A percentile compares a stretch with the other conserved stretches of the same genome.
phyloP scores from a whole-genome alignment of 108 stramenopile species.

The Nitzschia palea region DNA sequence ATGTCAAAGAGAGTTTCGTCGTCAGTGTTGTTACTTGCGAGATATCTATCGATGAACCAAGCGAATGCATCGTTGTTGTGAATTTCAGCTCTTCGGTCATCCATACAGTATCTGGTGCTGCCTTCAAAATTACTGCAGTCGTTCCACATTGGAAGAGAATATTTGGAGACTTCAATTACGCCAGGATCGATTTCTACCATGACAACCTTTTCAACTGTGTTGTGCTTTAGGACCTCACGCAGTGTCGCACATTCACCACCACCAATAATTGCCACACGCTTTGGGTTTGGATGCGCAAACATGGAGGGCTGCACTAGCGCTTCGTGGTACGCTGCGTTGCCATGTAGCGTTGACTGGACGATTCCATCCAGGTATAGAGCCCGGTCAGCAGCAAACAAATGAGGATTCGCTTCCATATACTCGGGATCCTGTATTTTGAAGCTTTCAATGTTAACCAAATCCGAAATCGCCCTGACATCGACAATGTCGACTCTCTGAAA shows the following conservation, averaged over 20 bases:
- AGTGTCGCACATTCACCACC: constrained; percentile 79
- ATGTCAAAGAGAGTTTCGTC: constrained; percentile 54
- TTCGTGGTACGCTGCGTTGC: constrained; percentile 82
- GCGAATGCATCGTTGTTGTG: constrained; percentile 52
- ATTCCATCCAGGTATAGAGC: constrained; percentile 69
- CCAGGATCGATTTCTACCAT: constrained; percentile 91
- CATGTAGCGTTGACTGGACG: constrained; percentile 48
- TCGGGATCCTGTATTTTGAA: constrained; percentile 1
- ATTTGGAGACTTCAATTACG: constrained; percentile 62
- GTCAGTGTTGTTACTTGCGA: background rate
- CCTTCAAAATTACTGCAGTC: constrained; percentile 64
- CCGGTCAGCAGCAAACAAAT: constrained; percentile 54
- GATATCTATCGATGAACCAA: constrained; percentile 54
- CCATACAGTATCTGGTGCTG: constrained; percentile 53
- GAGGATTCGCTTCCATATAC: constrained; percentile 13
- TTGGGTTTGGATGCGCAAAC: constrained; percentile 72
- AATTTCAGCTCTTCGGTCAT: constrained; percentile 57
- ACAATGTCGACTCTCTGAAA: constrained; percentile 34
- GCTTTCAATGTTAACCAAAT: background rate
- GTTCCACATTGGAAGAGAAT: constrained; percentile 63
- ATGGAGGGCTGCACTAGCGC: constrained; percentile 91
- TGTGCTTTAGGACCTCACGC: constrained; percentile 83
- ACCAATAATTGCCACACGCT: constrained; percentile 64
- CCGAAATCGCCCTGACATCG: background rate
- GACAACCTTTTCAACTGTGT: constrained; percentile 69